phyloP scores from a whole-genome alignment of 2,329 filamentous ascomycete genomes.

The Colletotrichum cereale region DNA sequence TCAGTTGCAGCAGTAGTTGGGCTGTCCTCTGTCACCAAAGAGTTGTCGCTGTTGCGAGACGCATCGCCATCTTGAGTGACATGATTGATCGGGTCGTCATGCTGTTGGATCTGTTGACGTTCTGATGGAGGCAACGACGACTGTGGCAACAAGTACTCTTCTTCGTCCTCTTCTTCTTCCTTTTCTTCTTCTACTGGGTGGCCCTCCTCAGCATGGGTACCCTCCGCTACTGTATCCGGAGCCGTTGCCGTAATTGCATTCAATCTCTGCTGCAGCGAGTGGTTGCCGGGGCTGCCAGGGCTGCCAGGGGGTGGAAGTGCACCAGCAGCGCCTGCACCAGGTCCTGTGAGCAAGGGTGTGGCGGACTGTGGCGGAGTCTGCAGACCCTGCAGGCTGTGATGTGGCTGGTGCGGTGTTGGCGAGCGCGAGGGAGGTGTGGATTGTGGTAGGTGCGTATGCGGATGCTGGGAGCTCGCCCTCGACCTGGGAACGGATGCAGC shows the following conservation, averaged over 20 bases:
- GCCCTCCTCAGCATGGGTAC: conserved; percentile 8
- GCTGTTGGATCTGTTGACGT: conserved; percentile 20
- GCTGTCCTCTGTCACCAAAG: not conserved
- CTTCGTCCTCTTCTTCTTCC: not conserved
- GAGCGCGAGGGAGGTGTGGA: conserved; percentile 19
- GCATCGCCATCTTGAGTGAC: not conserved
- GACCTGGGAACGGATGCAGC: conserved; percentile 32
- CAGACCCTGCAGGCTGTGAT: conserved; percentile 7
- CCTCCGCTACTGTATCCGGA: conserved; percentile 1
- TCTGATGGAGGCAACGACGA: conserved; percentile 33
- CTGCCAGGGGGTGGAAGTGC: conserved; percentile 16
- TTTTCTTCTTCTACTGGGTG: not conserved
- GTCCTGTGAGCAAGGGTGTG: not conserved
- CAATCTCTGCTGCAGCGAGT: conserved; percentile 34
- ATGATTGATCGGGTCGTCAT: conserved; percentile 22
- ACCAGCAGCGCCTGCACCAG: not conserved
- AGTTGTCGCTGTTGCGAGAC: not conserved
- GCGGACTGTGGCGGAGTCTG: conserved; percentile 17
- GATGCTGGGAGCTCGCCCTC: conserved; percentile 30
- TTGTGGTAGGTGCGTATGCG: not conserved
- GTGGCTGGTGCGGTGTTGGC: conserved; percentile 15
- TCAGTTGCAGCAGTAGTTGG: not conserved
- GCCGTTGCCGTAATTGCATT: conserved; percentile 30
- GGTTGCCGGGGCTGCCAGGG: conserved; percentile 28
- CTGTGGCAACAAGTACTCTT: conserved; percentile 18